Evolutionary conservation across 139 green algal species (phyloP).

Genomic region (Desmodesmus armatus): DNA sequence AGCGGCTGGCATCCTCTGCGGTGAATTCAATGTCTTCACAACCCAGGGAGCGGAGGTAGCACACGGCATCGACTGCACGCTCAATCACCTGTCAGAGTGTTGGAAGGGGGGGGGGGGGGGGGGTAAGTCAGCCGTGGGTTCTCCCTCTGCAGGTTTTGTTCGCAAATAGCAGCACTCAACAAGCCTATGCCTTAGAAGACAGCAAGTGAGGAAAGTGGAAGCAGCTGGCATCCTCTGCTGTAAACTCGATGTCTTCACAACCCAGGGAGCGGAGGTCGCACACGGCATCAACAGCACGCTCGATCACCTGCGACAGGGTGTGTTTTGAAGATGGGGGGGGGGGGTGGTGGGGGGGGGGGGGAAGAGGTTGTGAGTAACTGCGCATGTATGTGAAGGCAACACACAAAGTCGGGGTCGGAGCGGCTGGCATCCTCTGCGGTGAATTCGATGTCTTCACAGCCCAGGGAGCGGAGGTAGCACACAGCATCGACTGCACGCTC

Average conservation of each 20-base stretch:
- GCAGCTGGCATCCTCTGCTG: conserved; percentile 96
- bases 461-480: conserved; percentile 80
- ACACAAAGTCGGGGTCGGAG: conserved; percentile 94
- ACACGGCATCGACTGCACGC: conserved; percentile 87
- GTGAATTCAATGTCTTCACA: conserved; percentile 98
- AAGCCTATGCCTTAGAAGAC: no score
- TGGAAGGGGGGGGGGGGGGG: no score
- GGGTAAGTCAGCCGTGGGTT: no score
- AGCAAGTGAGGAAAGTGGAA: no score
- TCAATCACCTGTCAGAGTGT: conserved; percentile 89
- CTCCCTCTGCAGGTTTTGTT: no score
- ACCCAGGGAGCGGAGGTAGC: conserved; percentile 84
- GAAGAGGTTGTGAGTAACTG: no score
- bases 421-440: conserved; percentile 93
- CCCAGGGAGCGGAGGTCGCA: conserved; percentile 84
- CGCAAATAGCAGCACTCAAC: no score
- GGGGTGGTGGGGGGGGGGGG: no score
- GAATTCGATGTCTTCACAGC: conserved; percentile 98
- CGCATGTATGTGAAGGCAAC: no score
- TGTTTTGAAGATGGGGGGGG: no score
- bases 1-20: conserved; percentile 92
- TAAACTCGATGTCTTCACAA: conserved; percentile 98
- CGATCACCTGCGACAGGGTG: conserved; percentile 93
- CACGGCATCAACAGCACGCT: conserved; percentile 88
- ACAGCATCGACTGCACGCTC: conserved; percentile 89